A percentile compares a stretch with the other conserved stretches of the same genome.
Conservation (phyloP, 495 filamentous ascomycete species). For the Elasticomyces elasticus region DNA sequence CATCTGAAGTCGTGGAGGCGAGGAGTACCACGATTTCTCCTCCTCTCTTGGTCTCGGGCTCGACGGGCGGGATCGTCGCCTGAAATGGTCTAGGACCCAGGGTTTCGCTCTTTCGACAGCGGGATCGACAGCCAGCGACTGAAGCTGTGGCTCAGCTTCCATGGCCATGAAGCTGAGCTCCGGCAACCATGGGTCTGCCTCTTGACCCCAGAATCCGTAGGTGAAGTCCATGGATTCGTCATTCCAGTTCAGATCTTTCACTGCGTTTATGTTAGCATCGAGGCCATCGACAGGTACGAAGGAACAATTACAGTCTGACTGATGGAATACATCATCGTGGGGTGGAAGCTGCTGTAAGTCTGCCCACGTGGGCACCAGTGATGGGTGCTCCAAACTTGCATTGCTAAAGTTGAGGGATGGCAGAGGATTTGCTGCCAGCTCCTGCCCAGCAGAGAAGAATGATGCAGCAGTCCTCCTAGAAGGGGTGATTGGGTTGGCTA, state of each 20-base stretch:
- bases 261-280: not conserved
- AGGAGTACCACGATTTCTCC: not conserved
- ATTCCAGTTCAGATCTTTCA: not conserved
- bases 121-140: not conserved
- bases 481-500: too few species aligned
- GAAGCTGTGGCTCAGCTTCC: not conserved
- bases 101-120: not conserved
- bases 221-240: not conserved
- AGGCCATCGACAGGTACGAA: too few species aligned
- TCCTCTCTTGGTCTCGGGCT: not conserved
- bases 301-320: too few species aligned
- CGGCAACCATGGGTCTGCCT: not conserved
- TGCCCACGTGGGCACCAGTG: too few species aligned
- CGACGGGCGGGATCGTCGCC: not conserved
- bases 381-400: too few species aligned
- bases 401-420: too few species aligned
- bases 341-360: too few species aligned
- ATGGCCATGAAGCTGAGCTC: not conserved
- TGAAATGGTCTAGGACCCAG: not conserved
- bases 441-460: too few species aligned
- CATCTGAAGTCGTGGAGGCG: not conserved
- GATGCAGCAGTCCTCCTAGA: too few species aligned
- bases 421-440: too few species aligned
- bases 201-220: not conserved
- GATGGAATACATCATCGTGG: too few species aligned